Evolutionary conservation across 441 rosid genomes (phyloP).

Genomic region (Bruguiera hainesii): DNA sequence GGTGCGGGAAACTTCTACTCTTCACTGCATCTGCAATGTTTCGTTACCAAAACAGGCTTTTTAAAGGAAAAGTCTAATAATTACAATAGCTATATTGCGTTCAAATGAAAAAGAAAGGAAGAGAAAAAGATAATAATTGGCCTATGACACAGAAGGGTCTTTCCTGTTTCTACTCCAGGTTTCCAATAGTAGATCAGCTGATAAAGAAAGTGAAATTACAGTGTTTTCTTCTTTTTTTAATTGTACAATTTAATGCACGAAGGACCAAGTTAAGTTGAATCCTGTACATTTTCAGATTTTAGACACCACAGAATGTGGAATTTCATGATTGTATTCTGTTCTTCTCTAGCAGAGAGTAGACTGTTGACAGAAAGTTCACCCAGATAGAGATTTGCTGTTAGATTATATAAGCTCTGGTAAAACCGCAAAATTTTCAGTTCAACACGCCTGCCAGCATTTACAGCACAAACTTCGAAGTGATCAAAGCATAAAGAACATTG

Average conservation of each 20-base stretch:
- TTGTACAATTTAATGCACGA: background rate
- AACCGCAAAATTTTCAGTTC: slow-evolving; percentile 29
- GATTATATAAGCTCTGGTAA: slow-evolving; percentile 15
- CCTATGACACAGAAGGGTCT: background rate
- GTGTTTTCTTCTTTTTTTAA: background rate
- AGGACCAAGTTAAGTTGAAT: background rate
- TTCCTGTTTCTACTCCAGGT: background rate
- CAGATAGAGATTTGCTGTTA: background rate
- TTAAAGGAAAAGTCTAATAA: too few relatives aligned
- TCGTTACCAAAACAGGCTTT: too few relatives aligned
- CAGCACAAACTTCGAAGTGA: slow-evolving; percentile 63
- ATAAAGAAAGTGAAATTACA: background rate
- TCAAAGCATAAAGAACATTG: slow-evolving; percentile 64
- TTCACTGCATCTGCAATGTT: too few relatives aligned
- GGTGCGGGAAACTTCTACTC: too few relatives aligned
- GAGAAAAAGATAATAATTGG: background rate
- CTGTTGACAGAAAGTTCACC: slow-evolving; percentile 2
- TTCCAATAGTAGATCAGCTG: background rate
- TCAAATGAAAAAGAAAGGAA: background rate
- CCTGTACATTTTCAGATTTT: background rate
- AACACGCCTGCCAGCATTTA: slow-evolving; percentile 34
- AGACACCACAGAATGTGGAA: background rate
- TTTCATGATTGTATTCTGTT: background rate
- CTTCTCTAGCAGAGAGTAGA: background rate
- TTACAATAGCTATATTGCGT: too few relatives aligned